Conservation (phyloP, 176 grass and related monocot genomes). For the Lolium perenne region DNA sequence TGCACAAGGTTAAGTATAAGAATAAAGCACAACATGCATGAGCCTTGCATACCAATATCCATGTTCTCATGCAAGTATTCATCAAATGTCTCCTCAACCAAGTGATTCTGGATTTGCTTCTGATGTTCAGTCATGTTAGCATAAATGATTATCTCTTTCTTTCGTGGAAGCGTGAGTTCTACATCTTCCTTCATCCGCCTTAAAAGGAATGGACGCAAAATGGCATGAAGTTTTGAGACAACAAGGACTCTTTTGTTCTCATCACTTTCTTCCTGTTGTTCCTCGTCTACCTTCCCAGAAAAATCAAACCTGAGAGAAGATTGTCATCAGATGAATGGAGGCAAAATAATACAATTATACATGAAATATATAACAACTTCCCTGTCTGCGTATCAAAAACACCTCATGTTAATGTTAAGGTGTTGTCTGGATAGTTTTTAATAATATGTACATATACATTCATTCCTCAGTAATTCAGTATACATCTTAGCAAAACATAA, state of each 20-base stretch:
- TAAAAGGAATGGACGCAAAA: slow-evolving; percentile 95
- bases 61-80: slow-evolving; percentile 65
- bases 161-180: slow-evolving; percentile 86
- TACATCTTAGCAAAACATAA: slow-evolving; percentile 3
- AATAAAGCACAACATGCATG: neutral
- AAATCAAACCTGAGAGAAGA: slow-evolving; percentile 82
- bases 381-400: neutral
- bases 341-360: slow-evolving; percentile 24
- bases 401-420: neutral
- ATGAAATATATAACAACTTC: neutral
- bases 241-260: slow-evolving; percentile 86
- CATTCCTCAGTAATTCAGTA: neutral
- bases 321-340: slow-evolving; percentile 15
- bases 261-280: slow-evolving; percentile 67
- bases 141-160: slow-evolving; percentile 98
- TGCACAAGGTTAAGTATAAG: neutral
- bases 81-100: slow-evolving; percentile 80
- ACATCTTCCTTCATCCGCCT: slow-evolving; percentile 96
- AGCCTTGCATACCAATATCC: slow-evolving; percentile 55
- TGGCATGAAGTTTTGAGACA: slow-evolving; percentile 86
- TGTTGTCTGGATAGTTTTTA: neutral
- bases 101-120: slow-evolving; percentile 85
- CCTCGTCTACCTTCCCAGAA: slow-evolving; percentile 65
- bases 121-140: slow-evolving; percentile 93
- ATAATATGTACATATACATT: slow-evolving; percentile 6